Percentiles rank a stretch among this genome's conserved stretches.
These are phyloP conservation scores for Cryptococcus sp. DNA, from an alignment of 1,284 basidiomycete genomes.

Conservation along the genomic window DNA sequence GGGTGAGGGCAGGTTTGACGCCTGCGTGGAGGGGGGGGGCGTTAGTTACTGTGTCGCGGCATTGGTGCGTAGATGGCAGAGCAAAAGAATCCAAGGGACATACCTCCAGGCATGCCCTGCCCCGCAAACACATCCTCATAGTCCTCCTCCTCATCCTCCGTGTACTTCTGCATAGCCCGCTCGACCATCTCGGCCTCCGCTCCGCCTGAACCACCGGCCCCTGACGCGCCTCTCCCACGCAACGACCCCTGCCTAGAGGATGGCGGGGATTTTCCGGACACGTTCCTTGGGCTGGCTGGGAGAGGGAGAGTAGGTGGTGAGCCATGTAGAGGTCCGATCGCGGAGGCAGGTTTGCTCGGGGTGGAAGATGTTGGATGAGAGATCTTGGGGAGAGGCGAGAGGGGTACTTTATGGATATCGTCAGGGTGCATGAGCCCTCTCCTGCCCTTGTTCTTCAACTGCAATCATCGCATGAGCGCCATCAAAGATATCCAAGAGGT, in stretches of 20 bases:
- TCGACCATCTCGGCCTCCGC: constrained; percentile 10
- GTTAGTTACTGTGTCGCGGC: neutral
- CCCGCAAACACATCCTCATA: constrained; percentile 84
- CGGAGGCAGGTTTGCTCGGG: constrained; percentile 1
- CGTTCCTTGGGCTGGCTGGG: constrained; percentile 1
- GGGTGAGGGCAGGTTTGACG: neutral
- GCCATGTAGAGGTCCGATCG: neutral
- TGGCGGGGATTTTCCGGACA: constrained; percentile 25
- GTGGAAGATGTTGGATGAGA: constrained; percentile 6
- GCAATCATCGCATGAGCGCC: neutral
- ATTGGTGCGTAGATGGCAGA: neutral
- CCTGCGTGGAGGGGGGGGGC: neutral
- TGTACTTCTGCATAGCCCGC: constrained; percentile 66
- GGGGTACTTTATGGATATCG: constrained; percentile 57
- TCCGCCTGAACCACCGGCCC: constrained; percentile 5
- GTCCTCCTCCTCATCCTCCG: constrained; percentile 77
- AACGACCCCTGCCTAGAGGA: constrained; percentile 38
- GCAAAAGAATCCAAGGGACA: neutral
- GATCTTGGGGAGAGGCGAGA: constrained; percentile 1
- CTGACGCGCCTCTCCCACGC: constrained; percentile 20
- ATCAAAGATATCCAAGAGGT: too few species aligned
- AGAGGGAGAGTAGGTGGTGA: neutral
- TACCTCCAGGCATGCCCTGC: neutral
- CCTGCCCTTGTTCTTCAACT: constrained; percentile 62
- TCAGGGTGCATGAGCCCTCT: constrained; percentile 80